Evolutionary conservation across 164 flowering plant genomes (phyloP).

Genomic region (Nymphaea colorata): DNA sequence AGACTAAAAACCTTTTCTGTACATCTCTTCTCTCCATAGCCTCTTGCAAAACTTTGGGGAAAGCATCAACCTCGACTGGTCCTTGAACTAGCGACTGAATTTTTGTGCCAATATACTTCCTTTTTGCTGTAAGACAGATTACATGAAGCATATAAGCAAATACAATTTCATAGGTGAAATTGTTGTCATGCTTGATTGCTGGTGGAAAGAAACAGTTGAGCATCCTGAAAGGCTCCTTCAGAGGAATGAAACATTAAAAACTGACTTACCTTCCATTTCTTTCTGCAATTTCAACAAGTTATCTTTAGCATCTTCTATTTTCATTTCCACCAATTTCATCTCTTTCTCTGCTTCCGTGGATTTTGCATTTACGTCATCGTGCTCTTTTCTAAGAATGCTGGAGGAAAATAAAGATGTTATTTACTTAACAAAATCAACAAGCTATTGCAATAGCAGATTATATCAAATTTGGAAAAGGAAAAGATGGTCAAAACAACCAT

Average conservation of each 20-base stretch:
- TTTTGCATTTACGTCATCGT: slow-evolving; percentile 64
- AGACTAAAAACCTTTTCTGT: slow-evolving; percentile 53
- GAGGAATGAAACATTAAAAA: too few species aligned
- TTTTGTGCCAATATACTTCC: slow-evolving; percentile 59
- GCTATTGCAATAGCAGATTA: not conserved
- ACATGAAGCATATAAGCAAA: not conserved
- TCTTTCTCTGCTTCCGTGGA: slow-evolving; percentile 84
- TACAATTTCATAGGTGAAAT: not conserved
- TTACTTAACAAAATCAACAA: not conserved
- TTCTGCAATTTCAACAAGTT: slow-evolving; percentile 50
- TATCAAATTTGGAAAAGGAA: not conserved
- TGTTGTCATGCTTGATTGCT: too few species aligned
- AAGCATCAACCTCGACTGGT: slow-evolving; percentile 41
- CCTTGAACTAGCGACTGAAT: slow-evolving; percentile 51
- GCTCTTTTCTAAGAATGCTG: slow-evolving; percentile 55
- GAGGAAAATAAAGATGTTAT: slow-evolving; percentile 2
- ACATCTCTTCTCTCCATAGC: slow-evolving; percentile 71
- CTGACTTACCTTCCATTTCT: slow-evolving; percentile 65
- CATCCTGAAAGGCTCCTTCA: too few species aligned
- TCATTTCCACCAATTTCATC: slow-evolving; percentile 62
- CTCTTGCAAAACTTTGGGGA: slow-evolving; percentile 39
- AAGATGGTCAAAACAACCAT: slow-evolving; percentile 25
- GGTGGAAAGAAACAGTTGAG: too few species aligned
- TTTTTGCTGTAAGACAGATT: slow-evolving; percentile 47
- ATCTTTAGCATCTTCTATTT: slow-evolving; percentile 55